Evolutionary conservation across 805 yeast genomes (phyloP).

Genomic region (Geotrichum ghanense): DNA sequence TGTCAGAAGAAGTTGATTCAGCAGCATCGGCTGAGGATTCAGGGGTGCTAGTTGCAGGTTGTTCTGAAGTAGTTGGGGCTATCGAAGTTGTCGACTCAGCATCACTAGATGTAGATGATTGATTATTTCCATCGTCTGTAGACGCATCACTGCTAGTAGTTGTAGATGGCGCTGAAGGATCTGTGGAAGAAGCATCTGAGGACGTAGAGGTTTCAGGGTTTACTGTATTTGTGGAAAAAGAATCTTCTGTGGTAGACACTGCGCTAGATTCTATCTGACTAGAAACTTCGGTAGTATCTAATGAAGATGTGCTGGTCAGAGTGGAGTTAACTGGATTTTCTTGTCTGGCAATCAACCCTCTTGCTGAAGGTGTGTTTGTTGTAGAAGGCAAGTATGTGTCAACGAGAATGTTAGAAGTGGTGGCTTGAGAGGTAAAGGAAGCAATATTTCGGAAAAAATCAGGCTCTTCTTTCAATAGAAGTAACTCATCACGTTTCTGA

Average conservation of each 20-base stretch:
- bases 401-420: no score
- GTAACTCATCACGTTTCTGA: not conserved
- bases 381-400: not conserved
- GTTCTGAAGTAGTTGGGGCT: constrained; percentile 17
- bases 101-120: not conserved
- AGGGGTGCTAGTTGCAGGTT: constrained; percentile 16
- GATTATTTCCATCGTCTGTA: constrained; percentile 9
- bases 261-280: not conserved
- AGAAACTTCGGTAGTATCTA: not conserved
- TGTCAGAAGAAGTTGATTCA: constrained; percentile 1
- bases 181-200: constrained; percentile 5
- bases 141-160: constrained; percentile 17
- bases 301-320: not conserved
- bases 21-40: constrained; percentile 10
- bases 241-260: not conserved
- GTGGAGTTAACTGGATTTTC: not conserved
- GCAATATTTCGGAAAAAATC: not conserved
- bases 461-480: not conserved
- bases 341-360: not conserved
- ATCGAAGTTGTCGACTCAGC: no score
- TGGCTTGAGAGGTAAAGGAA: not conserved
- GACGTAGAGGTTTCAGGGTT: constrained; percentile 5
- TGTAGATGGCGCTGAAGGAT: constrained; percentile 7
- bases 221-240: not conserved
- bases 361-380: not conserved